These are phyloP conservation scores for Botrytis hyacinthi DNA, from an alignment of 2,329 filamentous ascomycete species.

Conservation along the genomic window DNA sequence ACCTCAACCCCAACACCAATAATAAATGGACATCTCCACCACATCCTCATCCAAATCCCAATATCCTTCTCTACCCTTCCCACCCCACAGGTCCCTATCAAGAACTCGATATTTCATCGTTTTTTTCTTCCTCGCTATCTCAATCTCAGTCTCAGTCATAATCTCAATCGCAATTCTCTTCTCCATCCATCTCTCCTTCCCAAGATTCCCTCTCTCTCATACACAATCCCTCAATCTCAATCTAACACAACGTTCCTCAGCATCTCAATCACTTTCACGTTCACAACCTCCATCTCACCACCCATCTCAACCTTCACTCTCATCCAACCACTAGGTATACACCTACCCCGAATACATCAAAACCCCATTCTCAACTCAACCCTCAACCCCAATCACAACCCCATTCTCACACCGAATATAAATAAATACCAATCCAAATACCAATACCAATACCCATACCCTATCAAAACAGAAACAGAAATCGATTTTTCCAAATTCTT, in stretches of 20 bases:
- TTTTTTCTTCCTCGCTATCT: background rate
- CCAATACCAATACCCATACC: background rate
- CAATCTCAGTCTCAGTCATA: no score
- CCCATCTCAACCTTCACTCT: background rate
- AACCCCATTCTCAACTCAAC: background rate
- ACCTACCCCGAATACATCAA: background rate
- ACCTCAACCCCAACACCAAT: no score
- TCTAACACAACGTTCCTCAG: no score
- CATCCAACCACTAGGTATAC: background rate
- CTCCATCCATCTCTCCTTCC: no score
- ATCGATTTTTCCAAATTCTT: background rate
- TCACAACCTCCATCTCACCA: background rate
- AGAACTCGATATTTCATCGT: background rate
- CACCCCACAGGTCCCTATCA: slow-evolving; percentile 4
- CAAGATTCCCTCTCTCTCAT: no score
- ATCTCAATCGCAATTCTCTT: background rate
- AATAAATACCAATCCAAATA: no score
- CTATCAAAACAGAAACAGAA: background rate
- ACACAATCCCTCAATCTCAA: no score
- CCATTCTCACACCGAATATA: no score
- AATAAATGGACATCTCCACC: background rate
- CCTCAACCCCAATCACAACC: background rate
- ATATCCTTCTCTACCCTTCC: background rate
- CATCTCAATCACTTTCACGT: no score
- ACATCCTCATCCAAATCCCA: background rate